These are phyloP conservation scores for Chloropicon primus DNA, from an alignment of 139 green algal species.

Conservation along the genomic window DNA sequence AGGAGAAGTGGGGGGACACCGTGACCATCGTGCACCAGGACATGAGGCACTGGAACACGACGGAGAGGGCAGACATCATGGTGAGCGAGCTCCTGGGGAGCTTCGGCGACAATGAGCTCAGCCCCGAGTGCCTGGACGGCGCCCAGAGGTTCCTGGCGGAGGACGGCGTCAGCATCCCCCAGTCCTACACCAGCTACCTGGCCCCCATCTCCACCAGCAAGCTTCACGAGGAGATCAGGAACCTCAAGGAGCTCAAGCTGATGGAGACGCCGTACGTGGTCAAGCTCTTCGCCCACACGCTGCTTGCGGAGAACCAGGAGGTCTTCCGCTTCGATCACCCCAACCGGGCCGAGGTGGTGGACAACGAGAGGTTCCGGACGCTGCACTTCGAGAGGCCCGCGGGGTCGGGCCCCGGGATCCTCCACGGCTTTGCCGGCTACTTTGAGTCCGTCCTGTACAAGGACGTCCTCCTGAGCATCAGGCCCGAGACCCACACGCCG, in stretches of 20 bases:
- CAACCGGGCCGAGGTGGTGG: constrained; percentile 39
- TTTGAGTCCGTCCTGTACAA: constrained; percentile 85
- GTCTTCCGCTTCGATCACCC: constrained; percentile 89
- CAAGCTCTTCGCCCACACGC: constrained; percentile 26
- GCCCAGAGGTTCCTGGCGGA: constrained; percentile 69
- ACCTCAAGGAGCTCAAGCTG: constrained; percentile 60
- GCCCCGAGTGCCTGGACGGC: constrained; percentile 84
- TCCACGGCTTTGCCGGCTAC: constrained; percentile 92
- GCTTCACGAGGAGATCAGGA: constrained; percentile 39
- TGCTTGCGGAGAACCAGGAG: constrained; percentile 23
- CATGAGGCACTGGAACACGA: constrained; percentile 5
- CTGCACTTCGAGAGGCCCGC: constrained; percentile 41
- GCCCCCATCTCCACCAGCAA: constrained; percentile 68
- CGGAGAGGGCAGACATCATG: background rate
- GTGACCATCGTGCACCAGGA: constrained; percentile 6
- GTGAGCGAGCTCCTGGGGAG: constrained; percentile 81
- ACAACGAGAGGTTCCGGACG: constrained; percentile 56
- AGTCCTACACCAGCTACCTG: constrained; percentile 46
- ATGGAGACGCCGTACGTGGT: constrained; percentile 93
- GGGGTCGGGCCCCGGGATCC: constrained; percentile 22
- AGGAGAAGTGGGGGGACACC: constrained; percentile 39
- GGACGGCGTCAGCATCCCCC: constrained; percentile 64
- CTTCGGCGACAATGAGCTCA: constrained; percentile 98
- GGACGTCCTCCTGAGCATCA: constrained; percentile 72
- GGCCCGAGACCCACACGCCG: constrained; percentile 74